Conservation (phyloP, 306 rosid species). For the Luffa aegyptiaca region DNA sequence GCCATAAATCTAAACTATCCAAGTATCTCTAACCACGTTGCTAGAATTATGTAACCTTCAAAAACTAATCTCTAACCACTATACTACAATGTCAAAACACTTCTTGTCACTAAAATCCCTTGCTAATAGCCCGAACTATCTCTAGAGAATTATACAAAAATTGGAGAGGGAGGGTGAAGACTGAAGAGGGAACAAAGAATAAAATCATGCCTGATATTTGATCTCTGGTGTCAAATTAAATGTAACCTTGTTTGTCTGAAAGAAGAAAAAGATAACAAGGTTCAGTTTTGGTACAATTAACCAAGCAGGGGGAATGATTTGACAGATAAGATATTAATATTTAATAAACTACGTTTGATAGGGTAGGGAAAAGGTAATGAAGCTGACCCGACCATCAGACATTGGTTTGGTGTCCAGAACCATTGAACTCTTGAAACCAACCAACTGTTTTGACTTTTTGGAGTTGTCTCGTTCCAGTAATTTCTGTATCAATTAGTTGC, state of each 20-base stretch:
- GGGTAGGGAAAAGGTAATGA: conserved; percentile 19
- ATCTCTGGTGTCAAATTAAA: conserved; percentile 92
- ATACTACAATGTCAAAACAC: no score
- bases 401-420: conserved; percentile 76
- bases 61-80: no score
- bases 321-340: conserved; percentile 5
- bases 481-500: conserved; percentile 31
- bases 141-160: background rate
- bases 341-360: background rate
- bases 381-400: conserved; percentile 87
- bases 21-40: no score
- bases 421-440: conserved; percentile 90
- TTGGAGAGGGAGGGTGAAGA: background rate
- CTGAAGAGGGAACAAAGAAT: conserved; percentile 3
- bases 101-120: background rate
- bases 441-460: conserved; percentile 57
- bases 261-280: conserved; percentile 13
- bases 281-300: conserved; percentile 8
- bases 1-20: no score
- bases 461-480: conserved; percentile 65
- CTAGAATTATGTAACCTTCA: no score
- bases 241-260: conserved; percentile 83
- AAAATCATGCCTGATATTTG: conserved; percentile 68
- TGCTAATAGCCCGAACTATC: background rate
- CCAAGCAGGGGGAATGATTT: conserved; percentile 12